Conservation (phyloP, 2,329 filamentous ascomycete species). For the Arthrobotrys sphaeroides region DNA sequence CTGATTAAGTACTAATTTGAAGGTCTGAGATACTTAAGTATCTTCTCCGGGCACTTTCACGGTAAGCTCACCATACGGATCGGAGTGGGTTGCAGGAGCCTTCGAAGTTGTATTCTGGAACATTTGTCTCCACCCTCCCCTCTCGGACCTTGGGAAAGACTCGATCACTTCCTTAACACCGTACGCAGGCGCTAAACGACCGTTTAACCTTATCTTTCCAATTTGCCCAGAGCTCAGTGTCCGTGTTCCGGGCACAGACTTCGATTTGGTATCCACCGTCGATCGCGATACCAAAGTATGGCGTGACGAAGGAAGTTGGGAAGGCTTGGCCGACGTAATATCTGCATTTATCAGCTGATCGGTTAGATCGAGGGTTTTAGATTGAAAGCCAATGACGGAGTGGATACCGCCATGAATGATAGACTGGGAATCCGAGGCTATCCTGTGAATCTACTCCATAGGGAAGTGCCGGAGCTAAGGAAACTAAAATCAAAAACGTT, state of each 20-base stretch:
- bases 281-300: slow-evolving; percentile 18
- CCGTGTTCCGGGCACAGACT: neutral
- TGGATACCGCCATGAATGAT: neutral
- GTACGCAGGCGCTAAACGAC: slow-evolving; percentile 18
- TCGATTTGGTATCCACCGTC: slow-evolving; percentile 1
- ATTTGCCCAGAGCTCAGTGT: slow-evolving; percentile 27
- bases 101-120: slow-evolving; percentile 5
- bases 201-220: slow-evolving; percentile 11
- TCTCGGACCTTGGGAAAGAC: slow-evolving; percentile 37
- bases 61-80: too few relatives aligned
- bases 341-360: slow-evolving; percentile 27
- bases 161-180: neutral
- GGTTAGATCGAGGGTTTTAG: slow-evolving; percentile 13
- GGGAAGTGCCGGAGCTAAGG: slow-evolving; percentile 24
- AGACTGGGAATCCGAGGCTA: slow-evolving; percentile 12
- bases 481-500: neutral
- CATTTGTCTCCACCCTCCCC: neutral
- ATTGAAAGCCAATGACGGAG: neutral
- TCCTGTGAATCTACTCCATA: neutral
- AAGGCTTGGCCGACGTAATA: slow-evolving; percentile 36
- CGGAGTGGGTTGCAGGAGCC: too few relatives aligned
- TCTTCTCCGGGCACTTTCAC: too few relatives aligned
- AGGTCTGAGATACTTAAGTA: too few relatives aligned
- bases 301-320: slow-evolving; percentile 5
- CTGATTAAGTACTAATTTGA: too few relatives aligned